Base-by-base conservation (phyloP, 2,329 filamentous ascomycete genomes). In the Cladosporium velox region DNA sequence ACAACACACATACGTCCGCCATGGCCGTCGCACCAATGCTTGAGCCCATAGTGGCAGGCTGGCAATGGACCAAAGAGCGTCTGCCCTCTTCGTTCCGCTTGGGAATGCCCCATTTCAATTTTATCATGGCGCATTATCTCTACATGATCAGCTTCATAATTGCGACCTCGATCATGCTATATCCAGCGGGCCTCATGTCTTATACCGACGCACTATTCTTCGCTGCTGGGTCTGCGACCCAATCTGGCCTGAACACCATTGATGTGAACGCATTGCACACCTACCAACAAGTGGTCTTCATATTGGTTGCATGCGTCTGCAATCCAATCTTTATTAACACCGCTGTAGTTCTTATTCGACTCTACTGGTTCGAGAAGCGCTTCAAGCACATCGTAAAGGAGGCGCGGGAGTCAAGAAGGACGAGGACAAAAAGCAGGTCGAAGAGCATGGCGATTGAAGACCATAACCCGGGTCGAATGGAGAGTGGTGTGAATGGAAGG, bases 341-440 rank as follows among this genome's bases (percentile, higher is more conserved):
- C 1, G 90, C 87, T 54, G 92, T 99, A 54, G 95, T 99, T 8
- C 94, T 97, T 72, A 85, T 98, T 15, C 90, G 95, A 30, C 83
- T 99, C 1, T 97, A 97, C 79, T 99, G 94, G 94, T 99, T 99
- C 76, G 93, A 99, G 79, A 97, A 96, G 78, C 88, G 93, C 8
- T 98, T 99, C 76, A 91, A 96, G 75, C 85, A 91, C 72, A 86
- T 97, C 70, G 93, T 91, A 15, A 85, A 84, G 38, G 91, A 96
- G 72, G 88, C 91, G 1, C 87, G 88, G 64, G 83, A 81, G 52
- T 82, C 89, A 63, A 87, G 93, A 64, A 84, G 85, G 64, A 90
- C 79, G 81, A 88, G 82, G 80, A 91, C 74, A 79, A 87, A 80
- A 79, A 85, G 80, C 58, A 65, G 64, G 57, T 49, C 55, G 14